A percentile compares a stretch with the other conserved stretches of the same genome.
These are phyloP conservation scores for Cyclostephanos invisitatus DNA, from an alignment of 108 stramenopile genomes.

Conservation along the genomic window DNA sequence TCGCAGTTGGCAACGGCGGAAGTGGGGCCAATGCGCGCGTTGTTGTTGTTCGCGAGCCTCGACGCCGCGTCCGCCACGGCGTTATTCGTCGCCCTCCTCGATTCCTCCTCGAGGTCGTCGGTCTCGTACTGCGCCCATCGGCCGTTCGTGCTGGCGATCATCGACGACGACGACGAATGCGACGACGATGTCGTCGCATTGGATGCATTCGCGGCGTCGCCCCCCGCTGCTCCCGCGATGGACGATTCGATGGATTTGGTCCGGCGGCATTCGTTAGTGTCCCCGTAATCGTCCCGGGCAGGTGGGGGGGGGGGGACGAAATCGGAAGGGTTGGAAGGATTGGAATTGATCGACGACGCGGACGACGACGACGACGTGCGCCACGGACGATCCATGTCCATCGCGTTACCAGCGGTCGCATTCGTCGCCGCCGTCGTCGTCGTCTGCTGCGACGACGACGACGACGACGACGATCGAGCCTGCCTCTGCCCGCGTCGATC, in stretches of 20 bases:
- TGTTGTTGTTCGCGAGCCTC: slow-evolving; percentile 26
- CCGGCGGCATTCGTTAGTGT: too few species aligned
- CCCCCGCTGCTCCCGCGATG: too few species aligned
- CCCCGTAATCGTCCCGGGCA: too few species aligned
- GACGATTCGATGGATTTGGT: neutral
- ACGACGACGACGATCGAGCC: too few species aligned
- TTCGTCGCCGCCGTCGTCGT: neutral
- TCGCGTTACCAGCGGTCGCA: too few species aligned
- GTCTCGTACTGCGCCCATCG: slow-evolving; percentile 48
- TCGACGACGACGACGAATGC: neutral
- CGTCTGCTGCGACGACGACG: too few species aligned
- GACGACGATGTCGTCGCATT: neutral
- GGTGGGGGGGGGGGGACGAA: neutral
- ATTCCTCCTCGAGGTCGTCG: slow-evolving; percentile 28
- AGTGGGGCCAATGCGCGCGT: too few species aligned
- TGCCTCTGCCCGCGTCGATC: too few species aligned
- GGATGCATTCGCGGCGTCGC: neutral
- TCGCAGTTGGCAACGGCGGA: neutral
- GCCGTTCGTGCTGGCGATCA: slow-evolving; percentile 1
- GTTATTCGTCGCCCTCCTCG: slow-evolving; percentile 39
- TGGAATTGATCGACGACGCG: neutral
- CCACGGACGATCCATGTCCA: slow-evolving; percentile 20
- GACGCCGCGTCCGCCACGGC: slow-evolving; percentile 48
- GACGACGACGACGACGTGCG: neutral
- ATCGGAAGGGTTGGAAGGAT: too few species aligned